Conservation (phyloP, 768 basidiomycete genomes). For the Boletales sp. region DNA sequence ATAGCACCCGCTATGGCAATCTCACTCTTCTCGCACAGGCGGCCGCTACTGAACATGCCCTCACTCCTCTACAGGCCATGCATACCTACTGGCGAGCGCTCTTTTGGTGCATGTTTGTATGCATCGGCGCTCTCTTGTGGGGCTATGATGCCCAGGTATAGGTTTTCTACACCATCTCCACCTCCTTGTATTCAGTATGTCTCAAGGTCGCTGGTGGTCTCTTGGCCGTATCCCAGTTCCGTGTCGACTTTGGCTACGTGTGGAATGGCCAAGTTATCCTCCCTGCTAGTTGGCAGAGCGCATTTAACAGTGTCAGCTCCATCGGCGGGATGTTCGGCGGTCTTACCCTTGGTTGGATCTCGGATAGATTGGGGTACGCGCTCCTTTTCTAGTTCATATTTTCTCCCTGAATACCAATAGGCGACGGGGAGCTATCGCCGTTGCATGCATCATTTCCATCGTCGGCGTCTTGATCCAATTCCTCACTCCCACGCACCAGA, state of each 20-base stretch:
- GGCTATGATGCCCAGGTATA: conserved; percentile 24
- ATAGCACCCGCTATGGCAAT: conserved; percentile 3
- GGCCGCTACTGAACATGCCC: conserved; percentile 19
- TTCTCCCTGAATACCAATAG: conserved; percentile 3
- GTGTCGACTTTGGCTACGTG: conserved; percentile 23
- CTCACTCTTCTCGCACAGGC: conserved; percentile 20
- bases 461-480: conserved; percentile 22
- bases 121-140: conserved; percentile 22
- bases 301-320: conserved; percentile 23
- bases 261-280: conserved; percentile 5
- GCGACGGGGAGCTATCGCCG: conserved; percentile 20
- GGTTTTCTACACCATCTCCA: neutral
- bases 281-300: conserved; percentile 27
- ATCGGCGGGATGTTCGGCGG: conserved; percentile 27
- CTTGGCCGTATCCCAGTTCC: conserved; percentile 21
- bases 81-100: conserved; percentile 23
- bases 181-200: neutral
- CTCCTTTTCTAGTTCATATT: neutral
- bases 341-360: conserved; percentile 20
- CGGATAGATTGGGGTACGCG: conserved; percentile 18
- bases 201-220: conserved; percentile 11
- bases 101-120: conserved; percentile 24
- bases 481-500: conserved; percentile 17
- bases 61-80: conserved; percentile 19
- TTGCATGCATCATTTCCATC: conserved; percentile 22